These are phyloP conservation scores for Candida qinlingensis DNA, from an alignment of 805 yeast species.

Conservation along the genomic window DNA sequence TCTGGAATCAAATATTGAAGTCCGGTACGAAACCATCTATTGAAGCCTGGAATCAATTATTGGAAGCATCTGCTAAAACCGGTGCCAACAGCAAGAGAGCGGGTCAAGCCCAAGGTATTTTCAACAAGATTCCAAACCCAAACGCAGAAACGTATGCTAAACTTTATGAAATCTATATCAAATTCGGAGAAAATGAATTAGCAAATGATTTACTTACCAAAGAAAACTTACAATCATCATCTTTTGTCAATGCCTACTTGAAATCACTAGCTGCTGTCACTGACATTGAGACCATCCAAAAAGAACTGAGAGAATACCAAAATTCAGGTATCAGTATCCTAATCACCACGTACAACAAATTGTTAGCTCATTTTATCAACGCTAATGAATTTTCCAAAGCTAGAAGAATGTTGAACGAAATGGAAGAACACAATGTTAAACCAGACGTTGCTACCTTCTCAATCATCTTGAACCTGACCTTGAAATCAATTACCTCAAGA, in stretches of 20 bases:
- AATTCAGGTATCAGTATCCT: conserved; percentile 37
- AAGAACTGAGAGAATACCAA: conserved; percentile 6
- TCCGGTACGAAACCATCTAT: conserved; percentile 37
- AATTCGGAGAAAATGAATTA: conserved; percentile 35
- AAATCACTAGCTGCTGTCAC: conserved; percentile 12
- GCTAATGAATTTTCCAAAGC: conserved; percentile 39
- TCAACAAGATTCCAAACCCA: conserved; percentile 32
- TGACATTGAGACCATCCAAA: conserved; percentile 12
- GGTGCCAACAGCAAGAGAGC: conserved; percentile 24
- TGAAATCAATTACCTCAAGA: conserved; percentile 40
- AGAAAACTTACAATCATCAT: conserved; percentile 30
- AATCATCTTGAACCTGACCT: conserved; percentile 46
- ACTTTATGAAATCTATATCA: conserved; percentile 44
- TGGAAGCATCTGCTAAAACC: conserved; percentile 38
- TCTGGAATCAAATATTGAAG: conserved; percentile 46
- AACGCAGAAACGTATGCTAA: conserved; percentile 44
- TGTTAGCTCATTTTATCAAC: conserved; percentile 39
- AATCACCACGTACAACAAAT: conserved; percentile 45
- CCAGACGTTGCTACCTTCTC: conserved; percentile 65
- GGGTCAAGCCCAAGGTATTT: conserved; percentile 35
- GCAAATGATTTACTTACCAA: conserved; percentile 34
- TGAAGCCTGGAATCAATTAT: conserved; percentile 54
- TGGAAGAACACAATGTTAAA: conserved; percentile 36
- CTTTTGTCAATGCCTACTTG: conserved; percentile 20
- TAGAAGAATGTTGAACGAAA: conserved; percentile 40